A percentile compares a stretch with the other conserved stretches of the same genome.
These are phyloP conservation scores for Wickerhamomyces subpelliculosus DNA, from an alignment of 805 yeast species.

Conservation along the genomic window DNA sequence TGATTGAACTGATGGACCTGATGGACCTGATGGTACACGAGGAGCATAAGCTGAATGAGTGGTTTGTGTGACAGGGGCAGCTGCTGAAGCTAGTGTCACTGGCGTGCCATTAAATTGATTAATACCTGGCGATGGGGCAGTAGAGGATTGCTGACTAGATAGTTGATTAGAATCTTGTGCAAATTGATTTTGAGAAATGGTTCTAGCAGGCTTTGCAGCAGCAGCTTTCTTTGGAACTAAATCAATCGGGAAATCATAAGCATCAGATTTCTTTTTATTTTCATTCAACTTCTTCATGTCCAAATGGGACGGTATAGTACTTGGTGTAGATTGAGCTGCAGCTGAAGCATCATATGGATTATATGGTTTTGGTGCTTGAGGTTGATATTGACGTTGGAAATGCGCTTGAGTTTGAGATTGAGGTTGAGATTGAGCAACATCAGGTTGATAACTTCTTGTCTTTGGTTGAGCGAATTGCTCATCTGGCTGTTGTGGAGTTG, in stretches of 20 bases:
- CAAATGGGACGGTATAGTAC: no score
- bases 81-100: not conserved
- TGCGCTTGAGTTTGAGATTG: not conserved
- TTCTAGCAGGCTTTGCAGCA: slow-evolving; percentile 7
- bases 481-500: not conserved
- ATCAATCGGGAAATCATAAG: slow-evolving; percentile 66
- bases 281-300: slow-evolving; percentile 29
- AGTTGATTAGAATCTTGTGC: slow-evolving; percentile 7
- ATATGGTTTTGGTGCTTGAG: not conserved
- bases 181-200: slow-evolving; percentile 10
- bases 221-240: slow-evolving; percentile 34
- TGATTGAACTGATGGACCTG: not conserved
- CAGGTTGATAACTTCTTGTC: not conserved
- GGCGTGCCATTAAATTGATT: no score
- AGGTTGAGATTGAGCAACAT: not conserved
- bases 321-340: no score
- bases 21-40: not conserved
- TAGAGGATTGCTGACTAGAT: no score
- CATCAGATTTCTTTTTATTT: slow-evolving; percentile 62
- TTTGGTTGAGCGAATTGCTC: not conserved
- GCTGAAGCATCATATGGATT: no score
- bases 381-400: not conserved
- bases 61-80: not conserved
- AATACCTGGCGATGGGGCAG: not conserved
- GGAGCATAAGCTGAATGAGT: not conserved